Conservation (phyloP, 1,139 yeast species). For the Suhomyces bokatorum region DNA sequence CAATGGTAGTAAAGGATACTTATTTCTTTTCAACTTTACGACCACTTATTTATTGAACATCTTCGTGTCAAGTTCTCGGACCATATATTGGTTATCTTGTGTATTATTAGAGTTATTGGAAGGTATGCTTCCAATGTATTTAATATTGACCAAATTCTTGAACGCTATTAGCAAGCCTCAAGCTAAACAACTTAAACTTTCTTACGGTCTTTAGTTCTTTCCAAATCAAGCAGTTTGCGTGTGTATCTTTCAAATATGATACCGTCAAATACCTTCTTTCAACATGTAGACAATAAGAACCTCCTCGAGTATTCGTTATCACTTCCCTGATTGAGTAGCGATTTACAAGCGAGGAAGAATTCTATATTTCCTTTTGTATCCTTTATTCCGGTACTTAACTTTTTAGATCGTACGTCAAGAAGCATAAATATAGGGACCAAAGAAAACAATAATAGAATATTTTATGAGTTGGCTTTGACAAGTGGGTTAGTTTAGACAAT, state of each 20-base stretch:
- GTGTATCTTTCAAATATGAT: neutral
- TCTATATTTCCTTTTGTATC: neutral
- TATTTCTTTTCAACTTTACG: neutral
- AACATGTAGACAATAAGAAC: neutral
- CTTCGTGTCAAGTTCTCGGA: neutral
- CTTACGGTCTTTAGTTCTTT: neutral
- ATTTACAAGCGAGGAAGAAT: no score
- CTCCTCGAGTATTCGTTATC: neutral
- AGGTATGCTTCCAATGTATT: neutral
- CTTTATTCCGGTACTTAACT: slow-evolving; percentile 1
- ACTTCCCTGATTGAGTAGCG: neutral
- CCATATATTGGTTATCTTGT: neutral
- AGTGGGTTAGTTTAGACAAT: neutral
- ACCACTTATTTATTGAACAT: neutral
- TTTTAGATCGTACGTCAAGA: slow-evolving; percentile 5
- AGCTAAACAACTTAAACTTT: neutral
- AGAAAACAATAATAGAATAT: neutral
- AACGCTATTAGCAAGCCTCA: neutral
- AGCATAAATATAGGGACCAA: neutral
- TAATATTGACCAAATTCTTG: neutral
- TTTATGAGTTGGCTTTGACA: slow-evolving; percentile 2
- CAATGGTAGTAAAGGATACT: no score
- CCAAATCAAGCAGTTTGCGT: neutral
- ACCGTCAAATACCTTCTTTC: neutral
- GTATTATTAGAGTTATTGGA: neutral